Evolutionary conservation across 495 filamentous ascomycete species (phyloP), one percentile per base, ranked within the genome.

Genomic region (Aspergillus egyptiacus): DNA sequence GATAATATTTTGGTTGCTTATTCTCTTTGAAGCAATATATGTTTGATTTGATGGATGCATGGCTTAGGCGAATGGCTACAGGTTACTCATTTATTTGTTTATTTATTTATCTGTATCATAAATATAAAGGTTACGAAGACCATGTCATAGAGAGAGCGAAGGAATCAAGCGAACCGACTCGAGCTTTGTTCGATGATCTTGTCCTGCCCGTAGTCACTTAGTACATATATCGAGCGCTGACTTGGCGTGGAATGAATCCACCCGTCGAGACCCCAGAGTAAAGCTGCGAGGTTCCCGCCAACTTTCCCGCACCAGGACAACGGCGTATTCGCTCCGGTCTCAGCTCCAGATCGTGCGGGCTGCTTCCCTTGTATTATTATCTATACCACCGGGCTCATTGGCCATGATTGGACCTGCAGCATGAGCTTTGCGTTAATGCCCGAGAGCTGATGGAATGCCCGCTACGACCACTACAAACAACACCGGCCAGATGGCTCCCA

Each of bases 381-480:
- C 27, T 31, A 39, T n/a, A 2, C 30, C 15, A 17, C 23, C 30
- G 13, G 24, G 28, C 39, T 45, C 34, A 48, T 60, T 47, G 46
- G 50, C 41, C 24, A 27, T 7, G 31, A 39, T 42, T 48, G 34
- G 32, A 46, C 53, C 40, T 28, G 43, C 64, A 64, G 63, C 55
- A 68, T 68, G 65, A 62, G 47, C 47, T 41, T 61, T 50, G 50
- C 48, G 46, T 58, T 41, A 48, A 34, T 33, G 19, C 47, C 49
- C 46, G 42, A 46, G 51, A 63, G 48, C 62, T 68, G 58, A 67
- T 71, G 66, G 66, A 56, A 72, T 72, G 69, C 61, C 62, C 53
- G 50, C 62, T 43, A 67, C 61, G 37, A 67, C 62, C 37, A 55
- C 56, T 51, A 58, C 60, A 39, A 39, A 51, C 38, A 64, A 51